Conservation (phyloP, 345 rosid genomes). For the Gossypium raimondii region DNA sequence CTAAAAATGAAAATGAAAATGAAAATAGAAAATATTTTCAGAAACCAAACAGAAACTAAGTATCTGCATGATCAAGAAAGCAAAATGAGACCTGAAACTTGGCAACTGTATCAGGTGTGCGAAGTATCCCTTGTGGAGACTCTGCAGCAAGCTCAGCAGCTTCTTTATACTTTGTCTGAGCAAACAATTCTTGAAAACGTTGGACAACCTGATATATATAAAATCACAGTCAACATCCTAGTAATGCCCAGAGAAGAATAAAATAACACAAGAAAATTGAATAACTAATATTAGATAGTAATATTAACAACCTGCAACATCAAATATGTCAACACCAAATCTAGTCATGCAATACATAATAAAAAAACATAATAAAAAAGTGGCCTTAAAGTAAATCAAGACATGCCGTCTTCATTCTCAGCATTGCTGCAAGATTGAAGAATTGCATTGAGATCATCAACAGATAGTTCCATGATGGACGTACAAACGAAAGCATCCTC, state of each 20-base stretch:
- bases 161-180: conserved; percentile 97
- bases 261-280: conserved; percentile 11
- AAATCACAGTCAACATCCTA: conserved; percentile 13
- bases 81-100: conserved; percentile 74
- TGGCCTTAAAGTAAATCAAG: background rate
- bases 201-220: conserved; percentile 75
- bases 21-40: too few species aligned
- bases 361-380: background rate
- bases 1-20: too few species aligned
- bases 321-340: background rate
- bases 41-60: too few species aligned
- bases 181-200: conserved; percentile 94
- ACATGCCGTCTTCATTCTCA: background rate
- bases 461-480: background rate
- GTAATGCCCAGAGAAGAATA: background rate
- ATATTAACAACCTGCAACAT: background rate
- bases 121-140: conserved; percentile 94
- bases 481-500: background rate
- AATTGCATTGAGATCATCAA: background rate
- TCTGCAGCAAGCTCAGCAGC: conserved; percentile 99
- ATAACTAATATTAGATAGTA: background rate
- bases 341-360: background rate
- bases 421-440: background rate
- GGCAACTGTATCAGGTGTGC: conserved; percentile 95
- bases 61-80: conserved; percentile 10